These are phyloP conservation scores for Phytophthora capsici DNA, from an alignment of 352 stramenopile genomes.

Conservation along the genomic window DNA sequence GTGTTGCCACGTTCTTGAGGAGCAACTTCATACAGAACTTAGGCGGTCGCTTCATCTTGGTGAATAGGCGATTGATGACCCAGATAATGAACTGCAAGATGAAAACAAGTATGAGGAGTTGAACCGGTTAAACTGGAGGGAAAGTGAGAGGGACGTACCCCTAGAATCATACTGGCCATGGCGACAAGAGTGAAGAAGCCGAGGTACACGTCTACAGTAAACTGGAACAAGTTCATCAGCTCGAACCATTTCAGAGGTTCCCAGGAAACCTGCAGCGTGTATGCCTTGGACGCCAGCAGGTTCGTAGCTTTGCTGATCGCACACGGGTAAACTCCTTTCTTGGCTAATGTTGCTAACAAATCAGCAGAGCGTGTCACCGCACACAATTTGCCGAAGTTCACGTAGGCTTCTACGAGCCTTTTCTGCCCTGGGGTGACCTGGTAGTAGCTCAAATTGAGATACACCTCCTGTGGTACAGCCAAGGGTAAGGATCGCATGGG, in stretches of 20 bases:
- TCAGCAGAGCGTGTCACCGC: conserved; percentile 67
- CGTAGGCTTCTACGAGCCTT: conserved; percentile 59
- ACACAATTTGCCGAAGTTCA: conserved; percentile 83
- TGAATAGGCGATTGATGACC: conserved; percentile 94
- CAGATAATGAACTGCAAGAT: conserved; percentile 86
- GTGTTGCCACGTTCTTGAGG: conserved; percentile 88
- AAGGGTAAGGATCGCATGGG: too few relatives aligned
- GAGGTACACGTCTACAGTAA: conserved; percentile 94
- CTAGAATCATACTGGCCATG: conserved; percentile 86
- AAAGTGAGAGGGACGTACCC: conserved; percentile 47
- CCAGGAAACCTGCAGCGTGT: conserved; percentile 91
- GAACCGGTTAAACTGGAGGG: neutral
- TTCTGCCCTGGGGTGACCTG: conserved; percentile 72
- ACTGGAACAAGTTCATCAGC: conserved; percentile 97
- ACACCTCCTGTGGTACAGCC: conserved; percentile 71
- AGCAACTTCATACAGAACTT: conserved; percentile 92
- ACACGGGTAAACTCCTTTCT: conserved; percentile 72
- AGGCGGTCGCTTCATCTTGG: conserved; percentile 95
- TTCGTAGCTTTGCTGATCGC: conserved; percentile 71
- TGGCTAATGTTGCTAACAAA: conserved; percentile 70
- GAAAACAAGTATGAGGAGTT: neutral
- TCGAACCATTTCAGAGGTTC: conserved; percentile 93
- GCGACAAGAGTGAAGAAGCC: conserved; percentile 94
- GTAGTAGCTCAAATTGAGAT: conserved; percentile 84
- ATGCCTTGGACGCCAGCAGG: conserved; percentile 69